Base-by-base conservation (phyloP, 1,284 basidiomycete genomes). In the Waitea zeae region DNA sequence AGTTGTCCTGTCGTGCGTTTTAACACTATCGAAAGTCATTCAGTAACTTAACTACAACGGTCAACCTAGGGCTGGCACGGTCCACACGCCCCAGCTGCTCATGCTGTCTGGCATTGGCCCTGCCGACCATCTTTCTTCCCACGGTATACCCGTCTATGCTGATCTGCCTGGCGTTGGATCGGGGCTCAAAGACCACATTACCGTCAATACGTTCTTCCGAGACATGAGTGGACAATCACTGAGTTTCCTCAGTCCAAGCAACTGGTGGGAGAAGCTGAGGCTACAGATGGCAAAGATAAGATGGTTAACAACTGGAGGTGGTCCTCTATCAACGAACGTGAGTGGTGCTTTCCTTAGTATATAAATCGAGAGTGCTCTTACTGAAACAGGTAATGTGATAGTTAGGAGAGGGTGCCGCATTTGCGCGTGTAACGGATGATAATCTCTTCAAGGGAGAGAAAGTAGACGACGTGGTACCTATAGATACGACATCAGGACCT, bases 41-140 rank as follows among this genome's bases (percentile, higher is more conserved):
- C 12, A n/a, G n/a, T n/a, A n/a, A n/a, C n/a, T n/a, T n/a, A n/a
- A n/a, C n/a, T n/a, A n/a, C n/a, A n/a, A n/a, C n/a, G n/a, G n/a
- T n/a, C n/a, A n/a, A n/a, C 36, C 79, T 39, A 79, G 78, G 22
- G 71, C 65, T 17, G 75, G 76, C 0, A 62, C 72, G 0, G 50
- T 78, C 6, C 70, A 75, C 38, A 64, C 70, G 11, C 76, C 76
- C 9, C 70, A 83, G 59, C 64, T 84, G 28, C 61, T 87, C 11
- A 63, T 81, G 59, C 59, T 80, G 20, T 77, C 73, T 12, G 80
- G 80, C 3, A 49, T 81, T 17, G 78, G 78, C 0, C 68, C 73
- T 14, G 58, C 59, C 3, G 50, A 56, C n/a, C 59, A 76, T 14
- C 60, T 81, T 12, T 41, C 53, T 6, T 46, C 55, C 22, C 54